Conservation (phyloP, 1,284 basidiomycete genomes). For the Meripilus lineatus region DNA sequence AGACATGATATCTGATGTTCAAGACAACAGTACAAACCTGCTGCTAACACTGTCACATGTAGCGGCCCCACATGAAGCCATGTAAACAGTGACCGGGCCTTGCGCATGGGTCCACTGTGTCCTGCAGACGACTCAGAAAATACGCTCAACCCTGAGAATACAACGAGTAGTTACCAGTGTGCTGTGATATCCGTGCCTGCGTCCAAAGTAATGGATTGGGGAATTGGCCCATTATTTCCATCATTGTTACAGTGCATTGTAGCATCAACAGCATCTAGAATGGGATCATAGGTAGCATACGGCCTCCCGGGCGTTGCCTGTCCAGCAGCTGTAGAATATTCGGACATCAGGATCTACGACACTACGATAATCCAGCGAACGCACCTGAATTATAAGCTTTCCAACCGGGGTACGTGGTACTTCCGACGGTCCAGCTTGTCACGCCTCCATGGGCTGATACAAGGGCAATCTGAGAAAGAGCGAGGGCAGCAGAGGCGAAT, state of each 20-base stretch:
- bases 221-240: slow-evolving; percentile 5
- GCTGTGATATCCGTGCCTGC: slow-evolving; percentile 1
- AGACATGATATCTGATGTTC: neutral
- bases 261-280: neutral
- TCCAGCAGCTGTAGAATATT: slow-evolving; percentile 4
- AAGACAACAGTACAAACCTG: neutral
- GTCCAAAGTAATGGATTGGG: slow-evolving; percentile 4
- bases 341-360: too few species aligned
- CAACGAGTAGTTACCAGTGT: neutral
- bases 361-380: too few species aligned
- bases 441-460: slow-evolving; percentile 6
- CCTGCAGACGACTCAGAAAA: too few species aligned
- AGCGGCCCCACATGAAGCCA: slow-evolving; percentile 6
- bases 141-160: neutral
- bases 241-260: slow-evolving; percentile 6
- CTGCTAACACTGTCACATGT: slow-evolving; percentile 4
- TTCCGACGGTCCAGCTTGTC: slow-evolving; percentile 5
- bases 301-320: slow-evolving; percentile 6
- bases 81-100: slow-evolving; percentile 6
- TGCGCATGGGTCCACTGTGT: slow-evolving; percentile 5
- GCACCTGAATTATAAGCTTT: slow-evolving; percentile 4
- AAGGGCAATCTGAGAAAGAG: neutral
- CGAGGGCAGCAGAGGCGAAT: neutral
- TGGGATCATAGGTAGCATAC: slow-evolving; percentile 5
- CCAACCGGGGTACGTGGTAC: slow-evolving; percentile 6